Evolutionary conservation across 768 basidiomycete species (phyloP).

Genomic region (Mycena alexandri): DNA sequence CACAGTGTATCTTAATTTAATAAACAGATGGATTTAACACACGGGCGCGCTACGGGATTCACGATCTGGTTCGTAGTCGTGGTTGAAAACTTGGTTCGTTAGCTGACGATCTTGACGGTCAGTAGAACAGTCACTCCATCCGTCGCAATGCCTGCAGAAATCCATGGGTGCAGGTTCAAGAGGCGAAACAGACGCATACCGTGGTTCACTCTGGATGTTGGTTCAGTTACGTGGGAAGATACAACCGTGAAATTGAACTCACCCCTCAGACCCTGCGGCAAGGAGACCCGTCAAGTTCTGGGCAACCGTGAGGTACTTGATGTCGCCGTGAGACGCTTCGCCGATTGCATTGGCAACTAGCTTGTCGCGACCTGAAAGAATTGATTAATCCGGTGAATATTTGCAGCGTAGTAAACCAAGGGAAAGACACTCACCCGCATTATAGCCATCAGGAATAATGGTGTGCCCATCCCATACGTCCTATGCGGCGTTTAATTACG

Average conservation of each 20-base stretch:
- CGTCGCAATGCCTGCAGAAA: constrained; percentile 56
- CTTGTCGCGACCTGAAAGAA: constrained; percentile 46
- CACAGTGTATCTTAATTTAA: constrained; percentile 1
- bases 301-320: constrained; percentile 52
- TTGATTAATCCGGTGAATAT: no score
- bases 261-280: constrained; percentile 54
- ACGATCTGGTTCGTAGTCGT: background rate
- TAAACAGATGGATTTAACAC: background rate
- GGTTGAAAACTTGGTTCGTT: background rate
- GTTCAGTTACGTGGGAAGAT: background rate
- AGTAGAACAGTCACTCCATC: constrained; percentile 60
- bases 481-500: background rate
- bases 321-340: constrained; percentile 43
- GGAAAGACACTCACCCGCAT: constrained; percentile 46
- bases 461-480: constrained; percentile 51
- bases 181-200: background rate
- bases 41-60: background rate
- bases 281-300: constrained; percentile 58
- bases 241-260: constrained; percentile 42
- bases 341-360: constrained; percentile 55
- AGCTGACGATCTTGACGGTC: constrained; percentile 52
- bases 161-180: background rate
- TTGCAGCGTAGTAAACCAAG: background rate
- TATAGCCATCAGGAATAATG: constrained; percentile 59
- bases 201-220: constrained; percentile 14